Evolutionary conservation across 495 filamentous ascomycete genomes (phyloP).

Genomic region (Podospora fimiseda): DNA sequence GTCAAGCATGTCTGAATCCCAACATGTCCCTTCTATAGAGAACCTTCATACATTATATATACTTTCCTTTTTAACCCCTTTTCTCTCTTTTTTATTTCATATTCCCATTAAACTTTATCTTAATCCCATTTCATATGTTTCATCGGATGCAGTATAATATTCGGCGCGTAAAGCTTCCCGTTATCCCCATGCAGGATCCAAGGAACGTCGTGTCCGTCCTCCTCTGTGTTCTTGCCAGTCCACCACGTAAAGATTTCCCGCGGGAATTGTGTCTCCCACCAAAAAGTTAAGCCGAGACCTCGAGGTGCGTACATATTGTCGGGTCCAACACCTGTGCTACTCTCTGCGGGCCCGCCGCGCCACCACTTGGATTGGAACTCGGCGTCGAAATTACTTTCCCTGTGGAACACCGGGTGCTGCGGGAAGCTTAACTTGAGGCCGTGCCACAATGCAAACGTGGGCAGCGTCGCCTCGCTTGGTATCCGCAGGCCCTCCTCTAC

Average conservation of each 20-base stretch:
- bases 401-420: constrained; percentile 30
- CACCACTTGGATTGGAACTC: constrained; percentile 21
- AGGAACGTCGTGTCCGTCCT: constrained; percentile 9
- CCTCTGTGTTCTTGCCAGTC: constrained; percentile 14
- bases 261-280: constrained; percentile 29
- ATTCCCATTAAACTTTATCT: background rate
- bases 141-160: constrained; percentile 29
- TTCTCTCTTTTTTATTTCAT: background rate
- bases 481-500: constrained; percentile 20
- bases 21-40: background rate
- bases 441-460: constrained; percentile 38
- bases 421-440: constrained; percentile 36
- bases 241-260: constrained; percentile 21
- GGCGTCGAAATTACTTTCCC: constrained; percentile 12
- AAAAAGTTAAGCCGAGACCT: constrained; percentile 24
- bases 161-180: constrained; percentile 24
- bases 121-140: constrained; percentile 17
- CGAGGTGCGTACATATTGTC: constrained; percentile 17
- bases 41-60: background rate
- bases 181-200: constrained; percentile 21
- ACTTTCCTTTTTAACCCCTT: background rate
- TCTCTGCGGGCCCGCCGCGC: constrained; percentile 29
- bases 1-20: too few relatives aligned
- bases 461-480: constrained; percentile 33
- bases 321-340: constrained; percentile 22